Percentiles rank a stretch among this genome's conserved stretches.
These are phyloP conservation scores for Cyclanthera cordifolia DNA, from an alignment of 306 rosid species.

Conservation along the genomic window DNA sequence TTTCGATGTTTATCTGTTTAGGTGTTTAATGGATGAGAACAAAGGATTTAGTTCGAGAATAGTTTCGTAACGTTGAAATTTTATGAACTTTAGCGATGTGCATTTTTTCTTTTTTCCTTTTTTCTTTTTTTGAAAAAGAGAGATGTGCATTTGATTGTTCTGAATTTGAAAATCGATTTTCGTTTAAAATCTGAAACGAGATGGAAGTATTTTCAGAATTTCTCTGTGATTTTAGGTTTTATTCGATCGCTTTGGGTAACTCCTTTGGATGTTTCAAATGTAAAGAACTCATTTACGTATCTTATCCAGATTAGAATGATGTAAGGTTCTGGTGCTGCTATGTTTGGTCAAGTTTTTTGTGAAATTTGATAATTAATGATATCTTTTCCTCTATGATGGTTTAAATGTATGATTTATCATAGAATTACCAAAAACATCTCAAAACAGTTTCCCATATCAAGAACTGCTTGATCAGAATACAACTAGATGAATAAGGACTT, in stretches of 20 bases:
- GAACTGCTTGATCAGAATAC: too few species aligned
- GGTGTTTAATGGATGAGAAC: neutral
- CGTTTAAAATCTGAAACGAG: neutral
- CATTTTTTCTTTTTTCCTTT: too few species aligned
- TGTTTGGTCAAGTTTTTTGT: neutral
- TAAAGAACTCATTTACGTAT: neutral
- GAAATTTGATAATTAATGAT: neutral
- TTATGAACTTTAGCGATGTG: neutral
- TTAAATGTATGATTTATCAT: neutral
- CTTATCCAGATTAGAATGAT: neutral
- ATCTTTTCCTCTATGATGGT: neutral
- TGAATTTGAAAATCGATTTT: neutral
- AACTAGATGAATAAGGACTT: too few species aligned
- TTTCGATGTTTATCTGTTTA: neutral
- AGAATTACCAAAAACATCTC: neutral
- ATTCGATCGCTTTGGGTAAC: neutral
- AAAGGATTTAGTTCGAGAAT: neutral
- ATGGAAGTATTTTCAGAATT: neutral
- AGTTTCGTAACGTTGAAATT: neutral
- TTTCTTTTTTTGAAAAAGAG: too few species aligned
- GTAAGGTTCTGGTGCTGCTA: neutral
- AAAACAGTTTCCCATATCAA: neutral
- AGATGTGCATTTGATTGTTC: neutral
- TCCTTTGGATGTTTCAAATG: neutral
- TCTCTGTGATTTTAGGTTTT: neutral